Percentiles rank a stretch among this genome's conserved stretches.
phyloP scores from a whole-genome alignment of 768 basidiomycete species.

The Coprinopsis cinerea region DNA sequence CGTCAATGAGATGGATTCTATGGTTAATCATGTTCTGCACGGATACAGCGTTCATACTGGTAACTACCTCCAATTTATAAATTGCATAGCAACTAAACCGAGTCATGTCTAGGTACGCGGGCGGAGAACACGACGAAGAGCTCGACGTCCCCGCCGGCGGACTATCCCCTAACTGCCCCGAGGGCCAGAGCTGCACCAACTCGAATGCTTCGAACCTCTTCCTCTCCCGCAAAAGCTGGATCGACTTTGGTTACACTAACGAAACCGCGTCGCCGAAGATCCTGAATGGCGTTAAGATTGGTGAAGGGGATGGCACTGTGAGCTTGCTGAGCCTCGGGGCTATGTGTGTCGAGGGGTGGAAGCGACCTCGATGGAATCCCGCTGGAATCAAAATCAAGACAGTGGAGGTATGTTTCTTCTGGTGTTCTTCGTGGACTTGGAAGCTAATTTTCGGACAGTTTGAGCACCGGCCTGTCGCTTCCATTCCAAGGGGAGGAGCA shows the following conservation, averaged over 20 bases:
- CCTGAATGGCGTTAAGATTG: constrained; percentile 80
- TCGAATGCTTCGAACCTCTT: constrained; percentile 45
- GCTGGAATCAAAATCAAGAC: constrained; percentile 82
- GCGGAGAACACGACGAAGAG: constrained; percentile 63
- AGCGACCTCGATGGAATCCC: constrained; percentile 84
- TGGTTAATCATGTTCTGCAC: neutral
- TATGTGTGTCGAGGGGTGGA: constrained; percentile 99
- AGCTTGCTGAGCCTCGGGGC: constrained; percentile 78
- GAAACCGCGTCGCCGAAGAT: constrained; percentile 50
- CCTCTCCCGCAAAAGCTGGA: constrained; percentile 61
- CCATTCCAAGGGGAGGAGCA: constrained; percentile 83
- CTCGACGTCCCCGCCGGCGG: constrained; percentile 44
- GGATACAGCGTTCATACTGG: constrained; percentile 77
- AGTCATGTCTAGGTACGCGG: constrained; percentile 53
- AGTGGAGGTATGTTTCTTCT: constrained; percentile 63
- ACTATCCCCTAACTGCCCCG: constrained; percentile 35
- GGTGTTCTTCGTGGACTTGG: constrained; percentile 5
- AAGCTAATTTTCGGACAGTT: constrained; percentile 37
- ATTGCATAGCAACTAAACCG: neutral
- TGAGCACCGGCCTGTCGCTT: constrained; percentile 68
- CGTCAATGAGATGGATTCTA: neutral
- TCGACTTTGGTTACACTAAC: constrained; percentile 78
- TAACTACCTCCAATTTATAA: constrained; percentile 28
- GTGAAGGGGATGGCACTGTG: constrained; percentile 95
- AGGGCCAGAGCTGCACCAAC: constrained; percentile 37